Evolutionary conservation across 1,139 yeast genomes (phyloP).

Genomic region (Lodderomyces orthopsilosis): DNA sequence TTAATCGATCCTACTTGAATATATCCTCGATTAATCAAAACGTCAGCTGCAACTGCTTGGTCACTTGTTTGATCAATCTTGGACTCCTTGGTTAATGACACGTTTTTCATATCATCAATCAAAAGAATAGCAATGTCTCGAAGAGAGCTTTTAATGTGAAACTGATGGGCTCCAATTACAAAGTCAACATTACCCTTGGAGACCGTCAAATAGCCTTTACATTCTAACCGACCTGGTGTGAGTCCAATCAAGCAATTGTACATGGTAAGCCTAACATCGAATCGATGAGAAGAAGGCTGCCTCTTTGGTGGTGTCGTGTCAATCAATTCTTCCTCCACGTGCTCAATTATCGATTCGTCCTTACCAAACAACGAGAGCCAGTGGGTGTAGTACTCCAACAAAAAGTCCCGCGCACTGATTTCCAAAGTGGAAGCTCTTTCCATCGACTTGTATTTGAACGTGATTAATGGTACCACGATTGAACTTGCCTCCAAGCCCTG

Average conservation of each 20-base stretch:
- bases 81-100: constrained; percentile 17
- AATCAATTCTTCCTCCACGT: constrained; percentile 18
- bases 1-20: constrained; percentile 44
- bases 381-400: constrained; percentile 51
- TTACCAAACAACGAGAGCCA: constrained; percentile 44
- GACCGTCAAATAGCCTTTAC: constrained; percentile 51
- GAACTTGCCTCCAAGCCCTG: constrained; percentile 18
- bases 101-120: constrained; percentile 53
- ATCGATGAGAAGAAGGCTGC: constrained; percentile 8
- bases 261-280: constrained; percentile 44
- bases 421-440: constrained; percentile 27
- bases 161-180: constrained; percentile 28
- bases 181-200: constrained; percentile 54
- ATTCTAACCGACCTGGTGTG: constrained; percentile 54
- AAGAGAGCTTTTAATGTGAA: constrained; percentile 42
- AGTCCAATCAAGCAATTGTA: constrained; percentile 56
- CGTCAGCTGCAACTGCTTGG: constrained; percentile 15
- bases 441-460: constrained; percentile 17
- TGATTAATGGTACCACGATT: constrained; percentile 21
- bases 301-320: constrained; percentile 14
- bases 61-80: constrained; percentile 11
- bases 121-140: constrained; percentile 47
- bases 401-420: constrained; percentile 41
- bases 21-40: constrained; percentile 32
- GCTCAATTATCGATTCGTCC: constrained; percentile 16